Evolutionary conservation across 1,284 basidiomycete genomes (phyloP).

Genomic region (Cryptococcus sp.): DNA sequence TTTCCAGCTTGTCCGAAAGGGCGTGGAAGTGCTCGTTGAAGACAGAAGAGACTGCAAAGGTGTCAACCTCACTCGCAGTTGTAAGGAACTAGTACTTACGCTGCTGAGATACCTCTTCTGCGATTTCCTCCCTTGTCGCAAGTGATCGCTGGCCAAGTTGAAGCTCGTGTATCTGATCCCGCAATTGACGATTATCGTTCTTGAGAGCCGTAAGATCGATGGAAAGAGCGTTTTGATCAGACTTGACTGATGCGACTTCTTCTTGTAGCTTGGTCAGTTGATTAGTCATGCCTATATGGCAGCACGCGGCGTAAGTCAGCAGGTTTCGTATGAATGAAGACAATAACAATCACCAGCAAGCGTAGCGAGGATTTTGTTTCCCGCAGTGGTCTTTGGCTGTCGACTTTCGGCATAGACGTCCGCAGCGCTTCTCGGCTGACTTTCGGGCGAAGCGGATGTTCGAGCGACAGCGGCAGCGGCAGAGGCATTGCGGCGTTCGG

Average conservation of each 20-base stretch:
- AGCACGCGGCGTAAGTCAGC: no score
- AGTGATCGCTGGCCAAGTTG: slow-evolving; percentile 20
- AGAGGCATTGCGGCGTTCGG: background rate
- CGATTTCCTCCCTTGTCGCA: slow-evolving; percentile 30
- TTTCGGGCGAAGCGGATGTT: background rate
- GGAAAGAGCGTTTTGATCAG: background rate
- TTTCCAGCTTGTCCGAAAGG: background rate
- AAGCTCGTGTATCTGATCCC: slow-evolving; percentile 30
- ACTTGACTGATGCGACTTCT: background rate
- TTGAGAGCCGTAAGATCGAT: background rate
- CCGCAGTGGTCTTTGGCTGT: background rate
- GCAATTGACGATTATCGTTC: slow-evolving; percentile 13
- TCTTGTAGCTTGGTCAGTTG: background rate
- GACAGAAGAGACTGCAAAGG: background rate
- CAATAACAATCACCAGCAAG: background rate
- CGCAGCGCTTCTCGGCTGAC: background rate
- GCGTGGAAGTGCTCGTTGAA: background rate
- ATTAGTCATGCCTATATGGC: background rate
- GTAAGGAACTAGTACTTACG: slow-evolving; percentile 16
- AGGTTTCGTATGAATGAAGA: no score
- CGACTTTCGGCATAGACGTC: background rate
- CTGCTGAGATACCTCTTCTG: slow-evolving; percentile 25
- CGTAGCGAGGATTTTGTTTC: background rate
- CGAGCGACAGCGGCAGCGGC: background rate
- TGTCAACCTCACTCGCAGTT: no score